phyloP scores from a whole-genome alignment of 2,329 filamentous ascomycete species.

The Fusarium napiforme region DNA sequence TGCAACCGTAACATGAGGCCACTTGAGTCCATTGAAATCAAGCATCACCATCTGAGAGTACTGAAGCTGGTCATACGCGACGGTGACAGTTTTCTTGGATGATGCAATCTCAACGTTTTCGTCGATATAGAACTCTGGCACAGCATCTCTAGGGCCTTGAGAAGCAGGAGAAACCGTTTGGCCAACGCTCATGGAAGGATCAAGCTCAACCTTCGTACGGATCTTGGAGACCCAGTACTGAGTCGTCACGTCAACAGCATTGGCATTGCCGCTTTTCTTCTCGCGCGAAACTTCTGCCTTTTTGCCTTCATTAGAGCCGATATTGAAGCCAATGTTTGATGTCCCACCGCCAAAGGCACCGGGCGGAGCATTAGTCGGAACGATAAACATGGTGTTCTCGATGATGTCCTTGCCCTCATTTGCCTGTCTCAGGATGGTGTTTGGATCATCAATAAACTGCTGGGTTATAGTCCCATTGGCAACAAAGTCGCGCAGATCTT shows the following conservation, averaged over 20 bases:
- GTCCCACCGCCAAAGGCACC: background rate
- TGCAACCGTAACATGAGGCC: background rate
- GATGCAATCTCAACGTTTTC: background rate
- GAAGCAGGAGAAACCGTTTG: background rate
- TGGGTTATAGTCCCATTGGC: background rate
- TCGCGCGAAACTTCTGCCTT: background rate
- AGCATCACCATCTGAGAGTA: background rate
- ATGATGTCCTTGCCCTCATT: background rate
- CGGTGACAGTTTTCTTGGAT: background rate
- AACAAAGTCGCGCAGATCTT: background rate
- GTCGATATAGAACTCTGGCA: fast-evolving
- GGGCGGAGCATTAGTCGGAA: background rate
- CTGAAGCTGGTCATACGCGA: background rate
- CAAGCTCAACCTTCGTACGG: background rate
- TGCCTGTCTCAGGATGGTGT: background rate
- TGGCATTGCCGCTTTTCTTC: background rate
- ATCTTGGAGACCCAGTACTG: background rate
- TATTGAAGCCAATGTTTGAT: background rate
- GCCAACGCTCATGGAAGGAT: background rate
- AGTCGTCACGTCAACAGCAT: background rate
- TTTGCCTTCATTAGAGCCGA: background rate
- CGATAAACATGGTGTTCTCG: background rate
- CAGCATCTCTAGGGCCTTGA: background rate
- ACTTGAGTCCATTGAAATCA: background rate
- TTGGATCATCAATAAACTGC: background rate